Evolutionary conservation across 805 yeast genomes (phyloP).

Genomic region (Torulaspora microellipsoides): DNA sequence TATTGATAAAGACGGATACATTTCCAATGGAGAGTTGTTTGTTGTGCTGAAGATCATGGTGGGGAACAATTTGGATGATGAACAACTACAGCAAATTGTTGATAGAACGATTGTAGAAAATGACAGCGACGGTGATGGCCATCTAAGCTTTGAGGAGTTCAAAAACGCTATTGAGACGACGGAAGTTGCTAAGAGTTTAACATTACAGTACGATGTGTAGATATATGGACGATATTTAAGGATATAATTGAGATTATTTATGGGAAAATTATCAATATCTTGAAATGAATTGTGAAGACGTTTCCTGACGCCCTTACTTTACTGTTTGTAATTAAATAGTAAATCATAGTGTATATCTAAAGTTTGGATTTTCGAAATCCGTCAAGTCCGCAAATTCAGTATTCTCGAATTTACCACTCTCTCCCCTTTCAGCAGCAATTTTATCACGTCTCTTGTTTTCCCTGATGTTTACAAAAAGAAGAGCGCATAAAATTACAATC

Average conservation of each 20-base stretch:
- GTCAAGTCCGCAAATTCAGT: slow-evolving; percentile 40
- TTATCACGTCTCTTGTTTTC: slow-evolving; percentile 44
- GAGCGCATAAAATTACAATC: slow-evolving; percentile 33
- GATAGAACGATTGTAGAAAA: slow-evolving; percentile 94
- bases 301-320: too few species aligned
- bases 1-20: slow-evolving; percentile 90
- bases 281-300: too few species aligned
- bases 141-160: slow-evolving; percentile 82
- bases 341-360: slow-evolving; percentile 34
- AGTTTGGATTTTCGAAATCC: slow-evolving; percentile 40
- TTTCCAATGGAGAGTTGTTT: slow-evolving; percentile 92
- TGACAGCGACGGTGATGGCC: slow-evolving; percentile 83
- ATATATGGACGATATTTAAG: background rate
- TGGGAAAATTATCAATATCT: too few species aligned
- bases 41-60: slow-evolving; percentile 96
- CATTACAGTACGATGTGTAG: slow-evolving; percentile 42
- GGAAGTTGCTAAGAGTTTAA: slow-evolving; percentile 55
- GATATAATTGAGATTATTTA: background rate
- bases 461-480: slow-evolving; percentile 31
- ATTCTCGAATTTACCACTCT: slow-evolving; percentile 10
- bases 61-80: slow-evolving; percentile 80
- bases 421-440: slow-evolving; percentile 24
- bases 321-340: background rate
- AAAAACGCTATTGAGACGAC: slow-evolving; percentile 55
- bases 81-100: slow-evolving; percentile 92